Evolutionary conservation across 148 eudicot species (phyloP), one percentile per base, ranked within the genome.

Genomic region (Persicaria tinctoria): DNA sequence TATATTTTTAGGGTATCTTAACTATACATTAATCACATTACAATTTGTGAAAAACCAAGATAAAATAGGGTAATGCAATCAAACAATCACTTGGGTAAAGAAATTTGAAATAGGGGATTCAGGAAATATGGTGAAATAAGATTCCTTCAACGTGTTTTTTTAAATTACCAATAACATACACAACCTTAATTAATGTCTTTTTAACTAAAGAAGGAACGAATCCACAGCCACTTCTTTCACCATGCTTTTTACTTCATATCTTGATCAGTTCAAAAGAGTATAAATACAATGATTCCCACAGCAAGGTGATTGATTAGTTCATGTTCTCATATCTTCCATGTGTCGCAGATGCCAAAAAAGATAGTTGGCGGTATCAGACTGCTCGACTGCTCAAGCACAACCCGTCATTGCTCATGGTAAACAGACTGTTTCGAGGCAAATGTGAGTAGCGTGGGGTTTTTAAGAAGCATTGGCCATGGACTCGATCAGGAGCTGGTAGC

Each of bases 401-500:
- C 2, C 63, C 27, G 63, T 10, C 10, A 57, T 17, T 56, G 62
- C 8, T n/a, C 62, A 56, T 56, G 17, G 62, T 8, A 56, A 56
- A 17, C 63, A 23, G 23, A 8, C 38, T 20, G 44, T 60, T 60
- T 23, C 5, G 66, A 60, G 66, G 66, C 3, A 18, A 60, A 23
- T 8, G 41, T 23, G 44, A 41, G 3, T 57, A 57, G 63, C 10
- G 5, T 12, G 71, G n/a, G 71, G 8, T 41, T 9, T 55, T 82
- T 74, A 86, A 87, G 87, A 83, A 69, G 98, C 79, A 76, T 78
- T 81, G 20, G 98, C 98, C 86, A 95, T 81, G 70, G 98, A 95
- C 79, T 92, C 96, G 9, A 95, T 92, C 51, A 95, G 79, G 53
- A 95, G 88, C 87, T 95, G 89, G 78, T 92, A 95, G 49, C 98